phyloP scores from a whole-genome alignment of 306 rosid species.

The Glycine latifolia region DNA sequence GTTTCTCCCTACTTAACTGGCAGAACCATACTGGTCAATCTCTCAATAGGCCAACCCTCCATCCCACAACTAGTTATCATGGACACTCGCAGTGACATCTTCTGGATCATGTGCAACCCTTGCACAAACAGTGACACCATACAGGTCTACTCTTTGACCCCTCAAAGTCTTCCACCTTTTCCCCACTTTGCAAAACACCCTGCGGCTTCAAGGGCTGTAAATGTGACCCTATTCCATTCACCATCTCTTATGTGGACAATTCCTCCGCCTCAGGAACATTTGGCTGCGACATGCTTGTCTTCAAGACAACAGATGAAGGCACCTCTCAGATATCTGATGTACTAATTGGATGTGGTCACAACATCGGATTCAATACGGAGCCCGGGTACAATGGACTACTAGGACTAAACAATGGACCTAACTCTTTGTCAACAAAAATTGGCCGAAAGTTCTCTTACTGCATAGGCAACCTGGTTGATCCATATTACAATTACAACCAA shows the following conservation, averaged over 20 bases:
- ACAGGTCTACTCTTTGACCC: slow-evolving; percentile 44
- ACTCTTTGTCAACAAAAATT: slow-evolving; percentile 47
- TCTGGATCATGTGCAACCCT: slow-evolving; percentile 63
- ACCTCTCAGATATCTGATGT: neutral
- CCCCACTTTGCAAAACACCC: slow-evolving; percentile 21
- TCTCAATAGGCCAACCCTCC: slow-evolving; percentile 64
- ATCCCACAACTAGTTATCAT: slow-evolving; percentile 50
- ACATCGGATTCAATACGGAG: neutral
- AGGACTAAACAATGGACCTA: slow-evolving; percentile 39
- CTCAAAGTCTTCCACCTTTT: slow-evolving; percentile 53
- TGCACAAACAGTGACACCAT: slow-evolving; percentile 50
- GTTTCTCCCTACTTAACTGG: slow-evolving; percentile 7
- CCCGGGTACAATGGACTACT: slow-evolving; percentile 53
- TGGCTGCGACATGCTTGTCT: slow-evolving; percentile 40
- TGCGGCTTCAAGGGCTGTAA: slow-evolving; percentile 22
- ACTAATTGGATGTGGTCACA: slow-evolving; percentile 51
- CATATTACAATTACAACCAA: slow-evolving; percentile 49
- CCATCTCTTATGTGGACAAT: slow-evolving; percentile 32
- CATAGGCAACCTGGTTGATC: slow-evolving; percentile 54
- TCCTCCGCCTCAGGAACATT: slow-evolving; percentile 36
- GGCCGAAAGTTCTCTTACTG: slow-evolving; percentile 58
- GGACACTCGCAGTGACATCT: slow-evolving; percentile 52
- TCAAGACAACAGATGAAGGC: slow-evolving; percentile 56
- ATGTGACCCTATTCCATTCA: neutral
- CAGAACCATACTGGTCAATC: slow-evolving; percentile 40